These are phyloP conservation scores for Fusarium sp. DNA, from an alignment of 2,329 filamentous ascomycete genomes.

Conservation along the genomic window DNA sequence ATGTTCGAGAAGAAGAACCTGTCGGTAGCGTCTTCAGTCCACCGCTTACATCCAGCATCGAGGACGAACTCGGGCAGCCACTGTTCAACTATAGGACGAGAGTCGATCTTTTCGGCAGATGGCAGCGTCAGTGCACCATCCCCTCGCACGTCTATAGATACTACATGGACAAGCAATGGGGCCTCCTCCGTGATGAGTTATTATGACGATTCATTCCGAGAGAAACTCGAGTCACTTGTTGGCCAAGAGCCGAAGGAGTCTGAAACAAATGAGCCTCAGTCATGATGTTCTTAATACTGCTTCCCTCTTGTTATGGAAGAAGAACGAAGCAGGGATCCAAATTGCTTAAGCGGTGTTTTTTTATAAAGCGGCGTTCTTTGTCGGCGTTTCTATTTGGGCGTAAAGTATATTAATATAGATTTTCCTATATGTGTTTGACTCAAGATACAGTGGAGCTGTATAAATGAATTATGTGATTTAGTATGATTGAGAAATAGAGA, in stretches of 20 bases:
- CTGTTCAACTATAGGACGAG: not conserved
- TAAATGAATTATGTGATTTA: not conserved
- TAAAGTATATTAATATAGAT: not conserved
- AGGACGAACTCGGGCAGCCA: slow-evolving; percentile 13
- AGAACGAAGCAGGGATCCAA: not conserved
- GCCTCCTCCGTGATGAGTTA: slow-evolving; percentile 31
- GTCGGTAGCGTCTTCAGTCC: not conserved
- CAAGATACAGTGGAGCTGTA: no score
- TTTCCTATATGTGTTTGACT: no score
- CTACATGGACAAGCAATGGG: slow-evolving; percentile 12
- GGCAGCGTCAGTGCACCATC: slow-evolving; percentile 1
- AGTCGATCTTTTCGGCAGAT: slow-evolving; percentile 19
- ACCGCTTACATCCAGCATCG: not conserved
- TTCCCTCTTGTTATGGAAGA: not conserved
- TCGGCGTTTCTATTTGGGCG: not conserved
- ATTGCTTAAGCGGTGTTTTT: not conserved
- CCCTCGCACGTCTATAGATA: slow-evolving; percentile 18
- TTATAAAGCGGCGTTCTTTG: not conserved
- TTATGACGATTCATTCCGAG: slow-evolving; percentile 25
- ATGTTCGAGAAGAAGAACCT: slow-evolving; percentile 26
- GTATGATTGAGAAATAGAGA: no score
- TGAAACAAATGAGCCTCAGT: not conserved
- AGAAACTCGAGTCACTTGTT: slow-evolving; percentile 26
- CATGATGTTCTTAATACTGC: not conserved
- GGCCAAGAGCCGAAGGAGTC: slow-evolving; percentile 6